Conservation (phyloP, 768 basidiomycete species). For the Daedalea quercina region DNA sequence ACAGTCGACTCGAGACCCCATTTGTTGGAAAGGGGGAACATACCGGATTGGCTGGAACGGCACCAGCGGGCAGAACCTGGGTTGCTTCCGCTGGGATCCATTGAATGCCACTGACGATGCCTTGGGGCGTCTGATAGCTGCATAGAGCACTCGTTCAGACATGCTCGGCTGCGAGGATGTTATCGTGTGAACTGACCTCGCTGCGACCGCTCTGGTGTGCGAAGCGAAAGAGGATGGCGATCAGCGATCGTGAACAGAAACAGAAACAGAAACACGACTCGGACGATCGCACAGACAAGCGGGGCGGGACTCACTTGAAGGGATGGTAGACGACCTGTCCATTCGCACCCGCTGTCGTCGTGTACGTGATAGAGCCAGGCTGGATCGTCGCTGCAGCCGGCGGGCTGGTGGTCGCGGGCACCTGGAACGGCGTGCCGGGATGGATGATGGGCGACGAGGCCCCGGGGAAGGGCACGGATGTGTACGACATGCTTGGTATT, state of each 20-base stretch:
- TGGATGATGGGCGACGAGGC: constrained; percentile 13
- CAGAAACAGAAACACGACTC: no score
- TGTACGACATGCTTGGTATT: constrained; percentile 3
- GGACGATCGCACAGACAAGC: constrained; percentile 5
- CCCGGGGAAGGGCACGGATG: constrained; percentile 3
- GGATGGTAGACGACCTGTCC: constrained; percentile 62
- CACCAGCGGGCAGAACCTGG: constrained; percentile 50
- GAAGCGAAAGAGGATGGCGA: constrained; percentile 10
- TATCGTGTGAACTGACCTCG: constrained; percentile 42
- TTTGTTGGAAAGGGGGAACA: constrained; percentile 12
- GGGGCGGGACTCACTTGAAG: constrained; percentile 50
- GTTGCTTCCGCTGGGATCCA: constrained; percentile 69
- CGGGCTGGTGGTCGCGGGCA: constrained; percentile 8
- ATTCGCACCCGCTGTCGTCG: constrained; percentile 55
- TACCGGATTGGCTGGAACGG: constrained; percentile 52
- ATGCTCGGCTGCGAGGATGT: not conserved
- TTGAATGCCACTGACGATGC: constrained; percentile 58
- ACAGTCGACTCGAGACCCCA: not conserved
- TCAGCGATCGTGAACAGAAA: not conserved
- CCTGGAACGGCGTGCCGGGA: constrained; percentile 8
- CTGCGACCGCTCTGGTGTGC: constrained; percentile 57
- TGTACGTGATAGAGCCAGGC: constrained; percentile 69
- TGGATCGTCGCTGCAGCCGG: constrained; percentile 32
- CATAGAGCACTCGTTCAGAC: not conserved
- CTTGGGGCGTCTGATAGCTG: constrained; percentile 69